Percentiles rank a stretch among this genome's conserved stretches.
These are phyloP conservation scores for Colletotrichum sp. DNA, from an alignment of 2,329 filamentous ascomycete genomes.

Conservation along the genomic window DNA sequence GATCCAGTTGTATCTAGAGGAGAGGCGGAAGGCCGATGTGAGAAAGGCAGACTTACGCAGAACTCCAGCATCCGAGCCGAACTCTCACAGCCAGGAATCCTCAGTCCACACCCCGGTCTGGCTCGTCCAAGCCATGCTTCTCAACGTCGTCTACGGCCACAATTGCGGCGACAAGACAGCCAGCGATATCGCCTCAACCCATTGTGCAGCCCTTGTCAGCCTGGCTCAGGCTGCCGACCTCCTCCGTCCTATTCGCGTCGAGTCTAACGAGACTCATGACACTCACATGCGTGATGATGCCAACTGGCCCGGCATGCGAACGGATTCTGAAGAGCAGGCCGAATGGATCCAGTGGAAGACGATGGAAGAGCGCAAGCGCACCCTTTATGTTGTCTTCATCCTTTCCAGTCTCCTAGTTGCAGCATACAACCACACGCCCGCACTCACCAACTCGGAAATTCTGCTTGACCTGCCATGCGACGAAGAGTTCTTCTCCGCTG, in stretches of 20 bases:
- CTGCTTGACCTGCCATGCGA: conserved; percentile 88
- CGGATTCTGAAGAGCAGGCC: conserved; percentile 63
- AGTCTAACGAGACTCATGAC: conserved; percentile 55
- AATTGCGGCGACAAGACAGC: conserved; percentile 92
- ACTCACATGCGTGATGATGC: conserved; percentile 62
- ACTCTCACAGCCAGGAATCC: conserved; percentile 58
- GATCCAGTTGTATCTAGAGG: conserved; percentile 92
- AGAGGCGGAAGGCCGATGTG: conserved; percentile 85
- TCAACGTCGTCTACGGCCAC: conserved; percentile 95
- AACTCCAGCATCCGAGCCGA: conserved; percentile 51
- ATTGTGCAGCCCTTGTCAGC: conserved; percentile 89
- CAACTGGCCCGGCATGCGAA: conserved; percentile 48
- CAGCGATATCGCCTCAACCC: conserved; percentile 89
- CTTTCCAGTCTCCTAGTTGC: conserved; percentile 90
- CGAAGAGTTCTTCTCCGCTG: conserved; percentile 87
- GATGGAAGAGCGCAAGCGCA: conserved; percentile 89
- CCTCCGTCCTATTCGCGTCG: conserved; percentile 49
- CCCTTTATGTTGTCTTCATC: conserved; percentile 88
- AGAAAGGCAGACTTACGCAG: conserved; percentile 65
- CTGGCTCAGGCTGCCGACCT: conserved; percentile 89
- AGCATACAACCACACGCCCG: conserved; percentile 90
- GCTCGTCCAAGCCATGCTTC: conserved; percentile 95
- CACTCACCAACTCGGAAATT: conserved; percentile 93
- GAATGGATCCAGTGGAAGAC: conserved; percentile 92
- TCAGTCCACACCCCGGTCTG: conserved; percentile 83